A percentile compares a stretch with the other conserved stretches of the same genome.
phyloP scores from a whole-genome alignment of 805 yeast species.

The Yamadazyma insecticola region DNA sequence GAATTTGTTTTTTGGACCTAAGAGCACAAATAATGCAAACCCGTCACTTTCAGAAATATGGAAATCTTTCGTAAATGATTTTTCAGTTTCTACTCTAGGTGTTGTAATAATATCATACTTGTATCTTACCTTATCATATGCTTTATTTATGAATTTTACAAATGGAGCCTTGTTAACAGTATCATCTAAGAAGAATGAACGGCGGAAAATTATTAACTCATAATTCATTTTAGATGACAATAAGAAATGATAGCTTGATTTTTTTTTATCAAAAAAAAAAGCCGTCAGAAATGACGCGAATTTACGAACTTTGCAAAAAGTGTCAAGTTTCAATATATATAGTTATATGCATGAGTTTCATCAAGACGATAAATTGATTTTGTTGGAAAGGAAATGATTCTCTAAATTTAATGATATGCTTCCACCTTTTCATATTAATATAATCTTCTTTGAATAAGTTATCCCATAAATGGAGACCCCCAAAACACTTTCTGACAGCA shows the following conservation, averaged over 20 bases:
- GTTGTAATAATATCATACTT: constrained; percentile 39
- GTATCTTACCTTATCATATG: constrained; percentile 45
- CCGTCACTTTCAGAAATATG: constrained; percentile 14
- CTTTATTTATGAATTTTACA: constrained; percentile 43
- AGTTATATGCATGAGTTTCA: constrained; percentile 26
- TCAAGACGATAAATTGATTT: constrained; percentile 34
- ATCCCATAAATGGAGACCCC: constrained; percentile 40
- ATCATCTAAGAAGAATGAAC: too few relatives aligned
- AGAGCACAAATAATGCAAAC: constrained; percentile 18
- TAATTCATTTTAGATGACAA: too few relatives aligned
- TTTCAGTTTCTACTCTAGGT: constrained; percentile 33
- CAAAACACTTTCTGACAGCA: constrained; percentile 14
- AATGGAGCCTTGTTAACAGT: too few relatives aligned
- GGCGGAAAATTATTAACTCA: too few relatives aligned
- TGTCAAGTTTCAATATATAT: neutral
- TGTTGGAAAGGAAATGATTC: constrained; percentile 32
- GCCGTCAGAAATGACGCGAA: too few relatives aligned
- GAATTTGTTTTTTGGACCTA: constrained; percentile 26
- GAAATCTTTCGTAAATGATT: constrained; percentile 20
- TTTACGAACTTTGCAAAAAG: neutral
- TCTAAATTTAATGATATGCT: constrained; percentile 35
- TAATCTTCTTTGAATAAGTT: constrained; percentile 26
- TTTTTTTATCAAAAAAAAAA: too few relatives aligned
- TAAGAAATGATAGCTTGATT: too few relatives aligned
- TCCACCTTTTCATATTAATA: constrained; percentile 39